Conservation (phyloP, 2,329 filamentous ascomycete species). For the Cytospora leucostoma region DNA sequence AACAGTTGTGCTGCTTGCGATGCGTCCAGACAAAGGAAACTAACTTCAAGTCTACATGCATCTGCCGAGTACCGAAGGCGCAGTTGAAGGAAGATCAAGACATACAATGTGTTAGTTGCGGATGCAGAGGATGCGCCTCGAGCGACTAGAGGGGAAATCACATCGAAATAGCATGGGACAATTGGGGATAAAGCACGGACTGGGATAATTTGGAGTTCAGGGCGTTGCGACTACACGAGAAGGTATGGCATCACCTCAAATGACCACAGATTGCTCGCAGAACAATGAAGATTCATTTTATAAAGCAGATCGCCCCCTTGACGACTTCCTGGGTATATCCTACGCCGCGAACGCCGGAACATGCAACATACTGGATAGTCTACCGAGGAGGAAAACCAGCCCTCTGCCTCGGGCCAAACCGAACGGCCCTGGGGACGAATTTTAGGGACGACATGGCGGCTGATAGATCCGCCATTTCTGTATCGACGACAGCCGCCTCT, state of each 20-base stretch:
- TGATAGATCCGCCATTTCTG: constrained; percentile 63
- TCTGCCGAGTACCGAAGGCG: constrained; percentile 89
- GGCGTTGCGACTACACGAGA: constrained; percentile 12
- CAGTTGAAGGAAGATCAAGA: constrained; percentile 88
- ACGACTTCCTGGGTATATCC: constrained; percentile 20
- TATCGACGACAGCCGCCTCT: constrained; percentile 38
- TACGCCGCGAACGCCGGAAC: constrained; percentile 10
- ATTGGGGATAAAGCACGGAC: background rate
- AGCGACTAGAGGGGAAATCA: constrained; percentile 63
- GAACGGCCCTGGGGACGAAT: constrained; percentile 68
- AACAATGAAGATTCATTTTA: constrained; percentile 26
- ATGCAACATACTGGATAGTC: constrained; percentile 11
- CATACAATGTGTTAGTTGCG: constrained; percentile 92
- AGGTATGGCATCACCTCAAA: constrained; percentile 19
- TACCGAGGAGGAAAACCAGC: constrained; percentile 55
- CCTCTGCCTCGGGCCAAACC: constrained; percentile 61
- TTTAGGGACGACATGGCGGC: constrained; percentile 71
- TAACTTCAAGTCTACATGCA: constrained; percentile 87
- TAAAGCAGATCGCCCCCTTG: constrained; percentile 18
- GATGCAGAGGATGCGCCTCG: constrained; percentile 87
- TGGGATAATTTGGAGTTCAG: constrained; percentile 23
- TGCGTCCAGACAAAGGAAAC: constrained; percentile 99
- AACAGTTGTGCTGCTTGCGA: constrained; percentile 83
- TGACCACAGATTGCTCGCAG: constrained; percentile 15
- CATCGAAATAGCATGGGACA: constrained; percentile 1